Evolutionary conservation across 345 rosid species (phyloP).

Genomic region (Populus tremula): DNA sequence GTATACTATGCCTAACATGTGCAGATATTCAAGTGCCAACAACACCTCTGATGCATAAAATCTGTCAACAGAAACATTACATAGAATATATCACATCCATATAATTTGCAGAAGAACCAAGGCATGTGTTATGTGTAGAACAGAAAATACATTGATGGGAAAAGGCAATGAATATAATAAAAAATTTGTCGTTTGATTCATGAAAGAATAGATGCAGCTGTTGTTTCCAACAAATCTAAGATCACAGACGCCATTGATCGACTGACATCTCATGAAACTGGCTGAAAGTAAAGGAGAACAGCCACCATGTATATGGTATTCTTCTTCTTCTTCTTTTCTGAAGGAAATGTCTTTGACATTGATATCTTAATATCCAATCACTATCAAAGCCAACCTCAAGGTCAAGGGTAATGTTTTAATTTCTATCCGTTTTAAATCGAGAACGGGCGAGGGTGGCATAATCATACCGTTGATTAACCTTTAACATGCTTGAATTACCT

Average conservation of each 20-base stretch:
- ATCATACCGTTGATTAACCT: background rate
- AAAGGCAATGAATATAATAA: background rate
- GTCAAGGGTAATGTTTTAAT: background rate
- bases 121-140: background rate
- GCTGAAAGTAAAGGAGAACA: background rate
- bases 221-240: background rate
- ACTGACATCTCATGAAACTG: background rate
- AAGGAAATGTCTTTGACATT: background rate
- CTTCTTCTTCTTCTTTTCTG: background rate
- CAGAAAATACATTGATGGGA: too few species aligned
- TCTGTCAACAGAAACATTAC: constrained; percentile 30
- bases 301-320: background rate
- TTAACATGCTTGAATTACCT: background rate
- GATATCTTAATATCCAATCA: background rate
- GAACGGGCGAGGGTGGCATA: background rate
- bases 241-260: background rate
- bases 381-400: background rate
- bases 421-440: background rate
- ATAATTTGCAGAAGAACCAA: background rate
- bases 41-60: constrained; percentile 88
- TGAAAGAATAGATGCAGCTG: background rate
- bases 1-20: constrained; percentile 93
- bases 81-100: background rate
- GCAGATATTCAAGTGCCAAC: constrained; percentile 83
- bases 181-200: background rate